Base-by-base conservation (phyloP, 768 basidiomycete genomes). In the Mycena vulgaris region DNA sequence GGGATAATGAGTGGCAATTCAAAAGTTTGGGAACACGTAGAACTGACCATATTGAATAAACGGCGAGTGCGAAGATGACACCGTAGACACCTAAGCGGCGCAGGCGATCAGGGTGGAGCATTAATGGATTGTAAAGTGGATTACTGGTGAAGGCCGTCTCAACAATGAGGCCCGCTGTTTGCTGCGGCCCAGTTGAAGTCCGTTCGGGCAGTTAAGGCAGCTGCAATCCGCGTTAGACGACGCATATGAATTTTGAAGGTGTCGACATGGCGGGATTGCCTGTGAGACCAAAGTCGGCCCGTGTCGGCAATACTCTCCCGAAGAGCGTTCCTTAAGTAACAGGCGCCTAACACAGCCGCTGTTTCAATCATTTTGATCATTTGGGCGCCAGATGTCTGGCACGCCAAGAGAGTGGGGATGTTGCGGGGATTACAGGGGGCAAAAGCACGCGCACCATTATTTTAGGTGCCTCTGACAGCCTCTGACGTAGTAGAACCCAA, bases 21-120 rank as follows among this genome's bases (percentile, higher is more conserved):
- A 30, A 52, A 52, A 48, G 51, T 52, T 52, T 31, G 51, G 51
- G 51, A 16, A 52, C 51, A 52, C 51, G 51, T 52, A 52, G 51
- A 52, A 52, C 51, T 52, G 51, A 52, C 51, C 51, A 52, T 52
- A 52, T 52, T 30, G 51, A 52, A 52, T 52, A 52, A 37, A 37
- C 35, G 35, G 35, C 35, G 14, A 37, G 35, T 37, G 35, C 14
- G 35, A 37, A 37, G 35, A 52, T 31, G 51, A 52, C 51, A 52
- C 51, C 51, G 51, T 52, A 52, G 51, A 52, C 51, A 31, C 51
- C 51, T 52, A 52, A 52, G 30, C 51, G 51, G 30, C 51, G 30
- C 14, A 31, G 28, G 51, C 31, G 28, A 52, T 52, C 51, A 52
- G 51, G 51, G 51, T 28, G 51, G 51, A 37, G 28, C 28, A 52